Conservation (phyloP, 352 stramenopile genomes). For the Thalassiosira livingstoniorum region DNA sequence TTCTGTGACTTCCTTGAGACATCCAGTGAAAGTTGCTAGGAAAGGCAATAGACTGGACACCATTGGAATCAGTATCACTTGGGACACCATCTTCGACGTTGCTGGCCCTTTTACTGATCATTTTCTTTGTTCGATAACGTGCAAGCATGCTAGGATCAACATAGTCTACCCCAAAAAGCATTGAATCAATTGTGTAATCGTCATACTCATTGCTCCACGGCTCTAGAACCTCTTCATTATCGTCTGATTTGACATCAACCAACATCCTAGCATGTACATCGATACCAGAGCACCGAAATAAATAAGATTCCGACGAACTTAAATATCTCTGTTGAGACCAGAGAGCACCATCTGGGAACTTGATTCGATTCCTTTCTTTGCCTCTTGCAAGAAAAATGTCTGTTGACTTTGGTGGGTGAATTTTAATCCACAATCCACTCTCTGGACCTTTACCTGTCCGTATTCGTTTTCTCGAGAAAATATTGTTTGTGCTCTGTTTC, state of each 20-base stretch:
- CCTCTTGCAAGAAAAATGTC: not conserved
- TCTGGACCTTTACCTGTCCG: slow-evolving; percentile 77
- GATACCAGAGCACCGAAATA: slow-evolving; percentile 77
- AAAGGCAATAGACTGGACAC: slow-evolving; percentile 53
- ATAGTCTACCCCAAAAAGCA: slow-evolving; percentile 76
- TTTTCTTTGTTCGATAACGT: slow-evolving; percentile 49
- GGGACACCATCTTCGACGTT: slow-evolving; percentile 4
- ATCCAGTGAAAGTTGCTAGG: slow-evolving; percentile 67
- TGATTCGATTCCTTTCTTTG: not conserved
- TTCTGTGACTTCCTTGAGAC: slow-evolving; percentile 33
- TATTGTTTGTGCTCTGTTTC: slow-evolving; percentile 28
- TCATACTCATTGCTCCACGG: slow-evolving; percentile 63
- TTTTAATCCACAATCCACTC: slow-evolving; percentile 72
- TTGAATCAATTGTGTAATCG: slow-evolving; percentile 74
- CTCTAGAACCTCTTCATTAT: slow-evolving; percentile 32
- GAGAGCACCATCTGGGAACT: slow-evolving; percentile 4
- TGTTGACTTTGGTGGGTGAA: slow-evolving; percentile 50
- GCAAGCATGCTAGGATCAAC: slow-evolving; percentile 55
- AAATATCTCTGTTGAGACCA: slow-evolving; percentile 70
- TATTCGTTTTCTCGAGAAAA: slow-evolving; percentile 65
- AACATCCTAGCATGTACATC: slow-evolving; percentile 77
- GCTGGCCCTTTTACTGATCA: slow-evolving; percentile 16
- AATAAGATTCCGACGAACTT: slow-evolving; percentile 57
- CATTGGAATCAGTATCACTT: slow-evolving; percentile 40
- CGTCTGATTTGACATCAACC: slow-evolving; percentile 60